Conservation (phyloP, 768 basidiomycete genomes). For the Mycena capillaripes region DNA sequence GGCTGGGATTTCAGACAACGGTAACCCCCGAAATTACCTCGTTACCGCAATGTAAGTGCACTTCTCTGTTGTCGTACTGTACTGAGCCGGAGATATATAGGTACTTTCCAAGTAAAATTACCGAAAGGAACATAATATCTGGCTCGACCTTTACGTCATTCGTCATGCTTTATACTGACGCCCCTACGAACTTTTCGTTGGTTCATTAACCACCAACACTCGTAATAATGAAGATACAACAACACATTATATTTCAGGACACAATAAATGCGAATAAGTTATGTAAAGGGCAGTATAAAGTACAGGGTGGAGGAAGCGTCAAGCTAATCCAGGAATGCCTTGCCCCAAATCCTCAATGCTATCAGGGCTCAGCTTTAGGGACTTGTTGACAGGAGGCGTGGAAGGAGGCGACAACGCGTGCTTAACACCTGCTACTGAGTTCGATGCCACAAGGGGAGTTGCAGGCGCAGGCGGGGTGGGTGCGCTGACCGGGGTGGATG, state of each 20-base stretch:
- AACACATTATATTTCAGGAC: constrained; percentile 18
- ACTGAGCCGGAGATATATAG: constrained; percentile 49
- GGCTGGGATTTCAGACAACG: constrained; percentile 82
- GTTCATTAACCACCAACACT: neutral
- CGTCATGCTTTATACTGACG: too few species aligned
- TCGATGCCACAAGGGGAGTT: constrained; percentile 6
- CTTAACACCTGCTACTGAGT: constrained; percentile 21
- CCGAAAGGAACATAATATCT: constrained; percentile 66
- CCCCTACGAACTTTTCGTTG: neutral
- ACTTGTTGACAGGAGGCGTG: constrained; percentile 26
- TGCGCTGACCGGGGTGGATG: neutral
- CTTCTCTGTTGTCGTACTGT: neutral
- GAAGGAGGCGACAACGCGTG: constrained; percentile 24
- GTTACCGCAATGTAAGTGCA: constrained; percentile 83
- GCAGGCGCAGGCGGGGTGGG: neutral
- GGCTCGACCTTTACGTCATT: too few species aligned
- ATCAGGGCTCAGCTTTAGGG: constrained; percentile 21
- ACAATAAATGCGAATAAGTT: constrained; percentile 34
- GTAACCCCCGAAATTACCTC: constrained; percentile 85
- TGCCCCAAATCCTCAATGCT: constrained; percentile 3
- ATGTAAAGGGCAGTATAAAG: neutral
- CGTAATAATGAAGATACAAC: constrained; percentile 6
- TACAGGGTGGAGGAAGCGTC: neutral
- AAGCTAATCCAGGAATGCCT: constrained; percentile 26
- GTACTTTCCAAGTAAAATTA: constrained; percentile 88